Base-by-base conservation (phyloP, 192 early-diverging fungal species). In the Entomortierella parvispora region DNA sequence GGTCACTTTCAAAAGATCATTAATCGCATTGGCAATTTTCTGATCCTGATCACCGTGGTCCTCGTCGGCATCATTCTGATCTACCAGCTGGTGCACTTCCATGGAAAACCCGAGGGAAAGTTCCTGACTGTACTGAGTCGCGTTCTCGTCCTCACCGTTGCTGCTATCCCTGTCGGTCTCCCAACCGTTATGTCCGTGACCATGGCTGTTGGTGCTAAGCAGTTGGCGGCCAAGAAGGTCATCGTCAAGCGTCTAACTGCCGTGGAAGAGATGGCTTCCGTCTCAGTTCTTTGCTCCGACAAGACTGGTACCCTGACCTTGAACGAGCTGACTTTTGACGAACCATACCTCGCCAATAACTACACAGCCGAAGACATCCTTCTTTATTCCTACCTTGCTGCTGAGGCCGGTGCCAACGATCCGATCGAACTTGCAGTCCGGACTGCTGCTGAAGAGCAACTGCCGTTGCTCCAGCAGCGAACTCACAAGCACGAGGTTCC, bases 1-100 rank as follows among this genome's bases (percentile, higher is more conserved):
- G 95, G 95, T 47, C 95, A 97, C 80, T 97, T 97, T 82, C 95
- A 97, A 76, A 97, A 95, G 81, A 85, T 95, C 53, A 90, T 95
- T 84, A 92, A 90, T 70, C 75, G 84, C 61, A 95, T 97, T 65
- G 95, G 95, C 23, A 94, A 95, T 82, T 95, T 95, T 69, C 81
- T 97, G 37, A 40, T 40, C 37, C 78, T 89, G 62, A 90, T 94
- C 68, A 93, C 90, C 22, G 67, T 87, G 25, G 81, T 88, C 12
- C 80, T 92, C 65, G 90, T 92, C 37, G 50, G 88, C 20, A 89
- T 96, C 60, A 88, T 95, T 60, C 89, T 94, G 68, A 68, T 92
- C 46, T 89, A 89, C 65, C 71, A 91, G 44, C 68, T 90, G 62
- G 68, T 86, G 29, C 77, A 79, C 15, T 83, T 80, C 84, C 79